Conservation (phyloP, 129 eudicot species). For the Gnaphalium uliginosum region DNA sequence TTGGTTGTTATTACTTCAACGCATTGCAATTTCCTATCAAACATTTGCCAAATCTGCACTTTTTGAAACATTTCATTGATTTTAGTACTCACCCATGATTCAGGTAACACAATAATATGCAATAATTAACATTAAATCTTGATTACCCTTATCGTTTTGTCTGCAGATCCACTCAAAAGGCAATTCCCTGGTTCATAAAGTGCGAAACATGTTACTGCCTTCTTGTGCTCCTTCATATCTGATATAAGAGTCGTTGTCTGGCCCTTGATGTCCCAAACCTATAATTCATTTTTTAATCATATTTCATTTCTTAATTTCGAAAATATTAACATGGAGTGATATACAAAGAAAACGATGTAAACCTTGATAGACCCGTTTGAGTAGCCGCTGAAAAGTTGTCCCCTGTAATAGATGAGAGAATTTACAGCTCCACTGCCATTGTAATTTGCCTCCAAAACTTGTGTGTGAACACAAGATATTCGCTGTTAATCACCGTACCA, state of each 20-base stretch:
- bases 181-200: constrained; percentile 64
- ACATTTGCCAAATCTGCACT: constrained; percentile 78
- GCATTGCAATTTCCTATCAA: constrained; percentile 54
- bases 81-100: not conserved
- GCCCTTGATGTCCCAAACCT: constrained; percentile 84
- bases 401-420: constrained; percentile 69
- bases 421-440: constrained; percentile 69
- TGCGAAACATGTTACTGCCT: constrained; percentile 79
- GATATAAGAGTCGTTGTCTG: constrained; percentile 59
- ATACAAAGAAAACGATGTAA: not conserved
- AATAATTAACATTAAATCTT: not conserved
- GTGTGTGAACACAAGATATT: constrained; percentile 87
- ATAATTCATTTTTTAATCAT: constrained; percentile 2
- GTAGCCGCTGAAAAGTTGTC: constrained; percentile 74
- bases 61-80: not conserved
- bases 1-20: constrained; percentile 61
- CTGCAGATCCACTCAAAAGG: constrained; percentile 76
- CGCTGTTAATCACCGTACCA: constrained; percentile 41
- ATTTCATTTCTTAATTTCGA: not conserved
- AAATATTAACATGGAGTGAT: not conserved
- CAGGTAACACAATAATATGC: not conserved
- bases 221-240: constrained; percentile 65
- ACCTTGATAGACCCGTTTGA: constrained; percentile 87
- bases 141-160: constrained; percentile 73
- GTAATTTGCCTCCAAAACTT: constrained; percentile 59